Percentiles rank a stretch among this genome's conserved stretches.
Conservation (phyloP, 495 filamentous ascomycete species). For the Tetracladium marchalianum region DNA sequence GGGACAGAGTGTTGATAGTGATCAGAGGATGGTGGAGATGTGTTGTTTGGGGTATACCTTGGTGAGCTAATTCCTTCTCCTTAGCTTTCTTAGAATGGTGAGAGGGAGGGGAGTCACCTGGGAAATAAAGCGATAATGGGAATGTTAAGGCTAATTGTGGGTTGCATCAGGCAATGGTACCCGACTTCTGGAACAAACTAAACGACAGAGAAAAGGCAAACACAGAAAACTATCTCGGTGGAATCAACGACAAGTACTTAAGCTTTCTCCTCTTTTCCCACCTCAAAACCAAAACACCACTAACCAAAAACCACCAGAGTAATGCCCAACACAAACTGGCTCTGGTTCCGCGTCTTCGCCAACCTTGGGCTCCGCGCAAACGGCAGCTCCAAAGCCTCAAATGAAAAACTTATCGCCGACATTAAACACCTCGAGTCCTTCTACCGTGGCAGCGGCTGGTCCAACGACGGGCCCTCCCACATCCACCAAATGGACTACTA, state of each 20-base stretch:
- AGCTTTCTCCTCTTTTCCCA: constrained; percentile 7
- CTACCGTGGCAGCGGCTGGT: constrained; percentile 71
- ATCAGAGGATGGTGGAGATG: constrained; percentile 82
- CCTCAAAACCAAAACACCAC: background rate
- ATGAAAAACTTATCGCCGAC: constrained; percentile 57
- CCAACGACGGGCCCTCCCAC: constrained; percentile 66
- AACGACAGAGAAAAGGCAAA: constrained; percentile 46
- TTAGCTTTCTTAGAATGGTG: too few relatives aligned
- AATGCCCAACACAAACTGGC: constrained; percentile 52
- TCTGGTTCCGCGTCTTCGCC: constrained; percentile 78
- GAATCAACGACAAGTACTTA: constrained; percentile 61
- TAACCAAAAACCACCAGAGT: constrained; percentile 17
- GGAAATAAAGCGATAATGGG: too few relatives aligned
- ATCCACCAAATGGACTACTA: constrained; percentile 80
- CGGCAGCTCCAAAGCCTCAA: constrained; percentile 50
- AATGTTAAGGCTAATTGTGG: too few relatives aligned
- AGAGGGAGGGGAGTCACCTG: too few relatives aligned
- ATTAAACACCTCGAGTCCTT: constrained; percentile 71
- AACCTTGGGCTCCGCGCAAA: constrained; percentile 68
- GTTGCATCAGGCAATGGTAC: constrained; percentile 11
- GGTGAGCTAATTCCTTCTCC: background rate
- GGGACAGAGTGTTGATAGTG: constrained; percentile 60
- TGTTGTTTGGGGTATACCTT: constrained; percentile 49
- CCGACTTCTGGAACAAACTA: constrained; percentile 55
- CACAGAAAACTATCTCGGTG: constrained; percentile 57